phyloP scores from a whole-genome alignment of 345 rosid species.

The Eucalyptus tenuipes region DNA sequence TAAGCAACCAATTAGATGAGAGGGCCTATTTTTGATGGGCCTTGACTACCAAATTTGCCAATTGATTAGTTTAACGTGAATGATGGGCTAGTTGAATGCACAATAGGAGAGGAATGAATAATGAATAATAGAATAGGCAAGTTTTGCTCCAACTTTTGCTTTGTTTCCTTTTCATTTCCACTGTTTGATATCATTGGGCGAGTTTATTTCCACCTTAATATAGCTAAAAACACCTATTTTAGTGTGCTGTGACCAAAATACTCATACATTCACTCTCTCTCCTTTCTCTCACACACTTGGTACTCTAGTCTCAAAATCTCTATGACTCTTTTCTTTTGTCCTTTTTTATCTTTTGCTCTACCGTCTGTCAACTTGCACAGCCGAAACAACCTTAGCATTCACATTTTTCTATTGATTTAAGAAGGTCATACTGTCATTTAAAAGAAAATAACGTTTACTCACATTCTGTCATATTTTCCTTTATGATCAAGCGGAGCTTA shows the following conservation, averaged over 20 bases:
- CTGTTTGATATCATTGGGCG: background rate
- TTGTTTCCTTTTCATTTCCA: background rate
- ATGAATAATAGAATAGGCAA: background rate
- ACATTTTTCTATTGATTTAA: background rate
- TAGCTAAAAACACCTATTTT: background rate
- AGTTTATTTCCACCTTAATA: background rate
- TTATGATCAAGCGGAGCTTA: background rate
- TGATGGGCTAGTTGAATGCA: background rate
- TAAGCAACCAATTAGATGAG: background rate
- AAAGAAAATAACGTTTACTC: background rate
- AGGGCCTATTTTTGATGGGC: background rate
- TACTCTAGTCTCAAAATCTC: background rate
- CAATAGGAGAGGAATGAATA: background rate
- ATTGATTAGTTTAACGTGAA: background rate
- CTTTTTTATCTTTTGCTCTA: background rate
- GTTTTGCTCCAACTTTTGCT: background rate
- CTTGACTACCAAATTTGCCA: background rate
- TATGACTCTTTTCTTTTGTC: background rate
- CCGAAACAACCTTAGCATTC: background rate
- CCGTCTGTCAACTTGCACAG: background rate
- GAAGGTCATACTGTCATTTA: background rate
- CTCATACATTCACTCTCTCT: background rate
- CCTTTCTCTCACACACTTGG: background rate
- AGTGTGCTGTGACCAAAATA: background rate
- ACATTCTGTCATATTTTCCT: background rate